These are phyloP conservation scores for Acanthamoeba castellanii DNA, from an alignment of 208 protist genomes.

Conservation along the genomic window DNA sequence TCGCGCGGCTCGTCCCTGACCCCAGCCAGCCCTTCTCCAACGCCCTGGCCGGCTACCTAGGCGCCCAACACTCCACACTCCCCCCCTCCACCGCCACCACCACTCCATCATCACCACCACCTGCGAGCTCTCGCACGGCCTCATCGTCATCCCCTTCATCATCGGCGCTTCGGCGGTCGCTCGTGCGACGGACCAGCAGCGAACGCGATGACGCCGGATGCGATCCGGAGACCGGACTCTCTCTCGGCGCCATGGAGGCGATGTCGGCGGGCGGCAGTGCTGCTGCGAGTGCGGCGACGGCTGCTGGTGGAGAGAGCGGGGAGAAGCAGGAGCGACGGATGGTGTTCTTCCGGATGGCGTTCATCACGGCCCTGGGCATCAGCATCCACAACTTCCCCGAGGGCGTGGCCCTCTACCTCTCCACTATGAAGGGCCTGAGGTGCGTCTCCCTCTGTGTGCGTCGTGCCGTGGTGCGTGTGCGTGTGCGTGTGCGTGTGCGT, in stretches of 20 bases:
- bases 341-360: background rate
- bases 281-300: background rate
- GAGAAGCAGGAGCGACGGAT: background rate
- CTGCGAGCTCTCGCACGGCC: background rate
- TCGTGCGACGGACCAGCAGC: background rate
- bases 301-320: background rate
- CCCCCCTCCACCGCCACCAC: background rate
- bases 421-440: constrained; percentile 60
- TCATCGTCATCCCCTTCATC: background rate
- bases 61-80: background rate
- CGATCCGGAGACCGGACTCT: background rate
- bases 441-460: background rate
- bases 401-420: constrained; percentile 79
- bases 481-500: background rate
- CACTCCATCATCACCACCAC: background rate
- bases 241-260: too few species aligned
- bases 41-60: background rate
- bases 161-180: background rate
- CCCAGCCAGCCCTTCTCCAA: constrained; percentile 32
- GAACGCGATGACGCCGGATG: background rate
- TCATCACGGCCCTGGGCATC: constrained; percentile 74
- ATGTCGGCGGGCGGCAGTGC: background rate
- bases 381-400: constrained; percentile 83
- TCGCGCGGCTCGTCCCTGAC: background rate
- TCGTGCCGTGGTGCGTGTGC: background rate